phyloP scores from a whole-genome alignment of 495 filamentous ascomycete genomes.

The Aeminium ludgeri region DNA sequence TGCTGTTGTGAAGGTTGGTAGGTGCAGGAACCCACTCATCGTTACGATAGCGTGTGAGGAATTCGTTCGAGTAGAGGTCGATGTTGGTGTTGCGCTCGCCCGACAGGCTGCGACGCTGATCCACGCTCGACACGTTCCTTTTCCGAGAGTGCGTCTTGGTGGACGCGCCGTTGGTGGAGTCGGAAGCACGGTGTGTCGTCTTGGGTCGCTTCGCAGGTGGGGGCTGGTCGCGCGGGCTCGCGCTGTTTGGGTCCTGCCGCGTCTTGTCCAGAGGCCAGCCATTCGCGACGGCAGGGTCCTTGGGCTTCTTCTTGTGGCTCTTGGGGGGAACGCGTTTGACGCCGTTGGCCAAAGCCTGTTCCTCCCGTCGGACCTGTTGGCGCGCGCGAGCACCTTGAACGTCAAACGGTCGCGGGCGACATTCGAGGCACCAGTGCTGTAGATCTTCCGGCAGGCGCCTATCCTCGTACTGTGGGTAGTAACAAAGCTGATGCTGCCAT shows the following conservation, averaged over 20 bases:
- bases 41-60: slow-evolving; percentile 49
- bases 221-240: slow-evolving; percentile 41
- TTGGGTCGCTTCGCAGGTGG: slow-evolving; percentile 57
- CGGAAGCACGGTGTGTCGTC: slow-evolving; percentile 51
- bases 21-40: slow-evolving; percentile 37
- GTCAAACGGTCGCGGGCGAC: slow-evolving; percentile 59
- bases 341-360: slow-evolving; percentile 44
- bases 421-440: slow-evolving; percentile 69
- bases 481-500: slow-evolving; percentile 96
- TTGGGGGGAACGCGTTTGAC: slow-evolving; percentile 28
- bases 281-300: slow-evolving; percentile 36
- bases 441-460: slow-evolving; percentile 51
- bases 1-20: slow-evolving; percentile 48
- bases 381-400: slow-evolving; percentile 49
- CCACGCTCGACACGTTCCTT: slow-evolving; percentile 29
- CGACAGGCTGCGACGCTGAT: slow-evolving; percentile 35
- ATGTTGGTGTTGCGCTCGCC: slow-evolving; percentile 26
- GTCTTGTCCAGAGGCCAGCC: slow-evolving; percentile 27
- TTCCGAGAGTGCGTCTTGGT: slow-evolving; percentile 29
- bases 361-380: slow-evolving; percentile 39
- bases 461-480: slow-evolving; percentile 45
- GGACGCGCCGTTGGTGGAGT: slow-evolving; percentile 39
- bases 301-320: slow-evolving; percentile 42
- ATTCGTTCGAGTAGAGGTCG: slow-evolving; percentile 46
- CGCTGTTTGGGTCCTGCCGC: slow-evolving; percentile 28